Evolutionary conservation across 345 rosid genomes (phyloP), one percentile per base, ranked within the genome.

Genomic region (Brassica juncea): DNA sequence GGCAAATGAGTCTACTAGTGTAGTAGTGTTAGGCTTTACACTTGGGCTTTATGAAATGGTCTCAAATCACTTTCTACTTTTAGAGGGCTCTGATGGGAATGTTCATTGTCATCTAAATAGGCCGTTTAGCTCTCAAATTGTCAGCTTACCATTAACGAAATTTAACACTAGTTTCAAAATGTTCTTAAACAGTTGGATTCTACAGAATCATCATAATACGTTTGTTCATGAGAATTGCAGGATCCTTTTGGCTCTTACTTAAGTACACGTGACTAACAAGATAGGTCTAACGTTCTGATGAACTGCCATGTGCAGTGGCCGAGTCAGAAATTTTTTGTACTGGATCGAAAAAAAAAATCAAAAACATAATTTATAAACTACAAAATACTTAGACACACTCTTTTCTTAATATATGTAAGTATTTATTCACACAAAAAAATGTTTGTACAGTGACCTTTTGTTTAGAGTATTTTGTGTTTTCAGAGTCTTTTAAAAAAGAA

Each of bases 261-360:
- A n/a, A 34, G 4, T 61, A 72, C 78, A 73, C 78, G 78, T 73
- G 32, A 32, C 15, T 55, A 59, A n/a, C 64, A 30, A 8, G 31
- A 59, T 30, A 3, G 6, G 37, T 44, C 4, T 5, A 31, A 11
- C 23, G 66, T 52, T 54, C 5, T 70, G 44, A 64, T 35, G 31
- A 31, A 31, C 3, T 10, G 74, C 68, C 77, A 66, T 72, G 80
- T 70, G 49, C 30, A 70, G 1, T 1, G n/a, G n/a, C n/a, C n/a
- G n/a, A n/a, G n/a, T n/a, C n/a, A n/a, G n/a, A n/a, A n/a, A n/a
- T n/a, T n/a, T n/a, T n/a, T n/a, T n/a, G n/a, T n/a, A n/a, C n/a
- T n/a, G n/a, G n/a, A n/a, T n/a, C n/a, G n/a, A n/a, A n/a, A n/a
- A n/a, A n/a, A n/a, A n/a, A n/a, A n/a, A n/a, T n/a, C n/a, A n/a